Evolutionary conservation across 139 green algal genomes (phyloP).

Genomic region (Chlorella vulgaris): DNA sequence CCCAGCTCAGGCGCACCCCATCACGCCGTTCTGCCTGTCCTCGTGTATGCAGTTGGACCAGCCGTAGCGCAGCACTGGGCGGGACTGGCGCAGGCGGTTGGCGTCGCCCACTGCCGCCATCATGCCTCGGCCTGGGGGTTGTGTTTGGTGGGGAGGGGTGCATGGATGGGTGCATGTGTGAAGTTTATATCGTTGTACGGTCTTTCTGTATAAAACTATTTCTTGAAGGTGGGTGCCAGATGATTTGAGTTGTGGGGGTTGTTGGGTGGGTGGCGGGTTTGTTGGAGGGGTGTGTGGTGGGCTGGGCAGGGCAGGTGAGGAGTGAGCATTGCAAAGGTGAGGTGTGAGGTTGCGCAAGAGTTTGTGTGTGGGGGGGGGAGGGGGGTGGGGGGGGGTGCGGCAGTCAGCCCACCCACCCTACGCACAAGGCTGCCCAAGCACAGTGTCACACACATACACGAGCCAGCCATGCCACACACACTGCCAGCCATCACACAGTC

Average conservation of each 20-base stretch:
- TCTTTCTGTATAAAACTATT: too few relatives aligned
- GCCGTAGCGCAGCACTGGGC: constrained; percentile 39
- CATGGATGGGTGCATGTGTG: not conserved
- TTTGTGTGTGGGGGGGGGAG: not conserved
- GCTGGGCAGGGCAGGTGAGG: too few relatives aligned
- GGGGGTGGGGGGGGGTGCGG: not conserved
- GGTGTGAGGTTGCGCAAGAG: too few relatives aligned
- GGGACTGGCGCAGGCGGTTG: constrained; percentile 42
- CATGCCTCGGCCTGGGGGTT: constrained; percentile 23
- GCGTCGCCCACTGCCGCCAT: constrained; percentile 42
- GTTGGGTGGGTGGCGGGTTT: too few relatives aligned
- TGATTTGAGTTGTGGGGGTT: not conserved
- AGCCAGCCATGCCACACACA: not conserved
- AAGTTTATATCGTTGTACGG: not conserved
- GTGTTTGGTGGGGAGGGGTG: not conserved
- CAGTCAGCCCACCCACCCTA: not conserved
- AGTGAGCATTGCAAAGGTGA: too few relatives aligned
- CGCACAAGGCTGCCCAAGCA: not conserved
- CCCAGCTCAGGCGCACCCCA: constrained; percentile 37
- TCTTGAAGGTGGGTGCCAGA: too few relatives aligned
- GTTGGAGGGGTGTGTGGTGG: too few relatives aligned
- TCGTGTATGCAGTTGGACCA: constrained; percentile 59
- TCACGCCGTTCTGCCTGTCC: constrained; percentile 58
- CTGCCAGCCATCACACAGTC: not conserved
- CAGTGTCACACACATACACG: not conserved